Evolutionary conservation across 2,329 filamentous ascomycete species (phyloP).

Genomic region (Colletotrichum sp.): DNA sequence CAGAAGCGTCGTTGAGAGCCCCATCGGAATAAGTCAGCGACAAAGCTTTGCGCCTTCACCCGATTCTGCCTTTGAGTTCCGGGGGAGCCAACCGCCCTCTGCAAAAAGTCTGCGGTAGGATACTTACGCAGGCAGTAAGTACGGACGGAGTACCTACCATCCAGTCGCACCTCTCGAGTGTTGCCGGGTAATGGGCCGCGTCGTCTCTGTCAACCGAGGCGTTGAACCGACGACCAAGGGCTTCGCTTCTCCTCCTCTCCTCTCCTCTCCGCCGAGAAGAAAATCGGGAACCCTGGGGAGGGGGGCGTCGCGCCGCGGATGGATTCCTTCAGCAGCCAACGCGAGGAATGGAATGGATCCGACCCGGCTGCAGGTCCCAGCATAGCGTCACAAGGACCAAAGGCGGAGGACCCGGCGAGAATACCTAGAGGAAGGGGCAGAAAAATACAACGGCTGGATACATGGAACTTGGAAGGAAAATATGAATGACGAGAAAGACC

Average conservation of each 20-base stretch:
- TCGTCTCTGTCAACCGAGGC: background rate
- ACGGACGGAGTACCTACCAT: background rate
- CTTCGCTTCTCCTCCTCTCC: background rate
- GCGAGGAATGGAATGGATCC: slow-evolving; percentile 7
- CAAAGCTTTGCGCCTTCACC: slow-evolving; percentile 9
- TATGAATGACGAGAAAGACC: background rate
- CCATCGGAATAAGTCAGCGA: slow-evolving; percentile 17
- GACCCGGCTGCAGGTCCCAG: slow-evolving; percentile 19
- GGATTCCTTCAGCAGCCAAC: slow-evolving; percentile 18
- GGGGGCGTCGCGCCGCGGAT: background rate
- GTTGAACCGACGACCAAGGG: background rate
- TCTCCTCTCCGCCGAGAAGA: background rate
- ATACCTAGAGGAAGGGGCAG: background rate
- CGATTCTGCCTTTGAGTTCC: background rate
- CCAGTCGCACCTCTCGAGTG: background rate
- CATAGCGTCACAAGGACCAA: slow-evolving; percentile 16
- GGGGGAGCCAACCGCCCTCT: background rate
- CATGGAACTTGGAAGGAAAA: background rate
- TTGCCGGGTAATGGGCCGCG: background rate
- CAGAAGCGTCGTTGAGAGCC: slow-evolving; percentile 8
- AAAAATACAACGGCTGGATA: background rate
- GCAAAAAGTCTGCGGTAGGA: background rate
- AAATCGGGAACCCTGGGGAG: slow-evolving; percentile 12
- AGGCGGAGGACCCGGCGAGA: slow-evolving; percentile 9
- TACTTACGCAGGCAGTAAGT: background rate